Percentiles rank a stretch among this genome's conserved stretches.
These are phyloP conservation scores for Neurospora sp. DNA, from an alignment of 2,329 filamentous ascomycete species.

Conservation along the genomic window DNA sequence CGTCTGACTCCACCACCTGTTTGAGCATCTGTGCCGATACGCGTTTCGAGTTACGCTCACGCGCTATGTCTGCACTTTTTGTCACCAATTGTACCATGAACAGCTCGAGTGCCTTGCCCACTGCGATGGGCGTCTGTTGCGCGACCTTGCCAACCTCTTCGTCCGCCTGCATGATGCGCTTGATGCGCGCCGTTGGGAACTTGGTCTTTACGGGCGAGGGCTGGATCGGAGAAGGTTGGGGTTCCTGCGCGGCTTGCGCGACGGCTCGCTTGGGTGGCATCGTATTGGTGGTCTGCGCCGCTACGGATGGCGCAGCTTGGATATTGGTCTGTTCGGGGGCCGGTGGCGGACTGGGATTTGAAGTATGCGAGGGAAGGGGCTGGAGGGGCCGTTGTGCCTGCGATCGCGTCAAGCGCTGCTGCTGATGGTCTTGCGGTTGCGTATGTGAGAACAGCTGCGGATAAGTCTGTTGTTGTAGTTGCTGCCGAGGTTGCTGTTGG, in stretches of 20 bases:
- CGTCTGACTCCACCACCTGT: constrained; percentile 75
- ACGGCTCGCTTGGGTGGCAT: constrained; percentile 33
- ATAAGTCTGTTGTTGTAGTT: constrained; percentile 7
- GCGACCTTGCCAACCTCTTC: constrained; percentile 98
- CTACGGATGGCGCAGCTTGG: constrained; percentile 9
- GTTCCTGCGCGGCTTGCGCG: constrained; percentile 11
- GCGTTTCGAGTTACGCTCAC: constrained; percentile 74
- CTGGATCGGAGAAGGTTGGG: constrained; percentile 29
- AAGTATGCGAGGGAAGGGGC: constrained; percentile 2
- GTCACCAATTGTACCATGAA: constrained; percentile 95
- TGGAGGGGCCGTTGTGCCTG: constrained; percentile 2
- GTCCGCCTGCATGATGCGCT: constrained; percentile 98
- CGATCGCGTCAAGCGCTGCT: constrained; percentile 12
- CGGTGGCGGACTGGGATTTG: neutral
- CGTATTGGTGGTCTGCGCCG: constrained; percentile 15
- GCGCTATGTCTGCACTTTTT: constrained; percentile 77
- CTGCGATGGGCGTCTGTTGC: constrained; percentile 92
- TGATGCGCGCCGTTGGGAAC: constrained; percentile 94
- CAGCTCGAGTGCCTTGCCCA: constrained; percentile 89
- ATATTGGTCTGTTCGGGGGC: neutral
- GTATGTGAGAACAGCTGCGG: neutral
- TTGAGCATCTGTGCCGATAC: constrained; percentile 89
- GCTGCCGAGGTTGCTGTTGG: constrained; percentile 11
- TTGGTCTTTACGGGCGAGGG: constrained; percentile 80
- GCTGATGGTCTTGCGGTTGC: constrained; percentile 7